Conservation (phyloP, 1,284 basidiomycete species). For the Calocybe gambosa region DNA sequence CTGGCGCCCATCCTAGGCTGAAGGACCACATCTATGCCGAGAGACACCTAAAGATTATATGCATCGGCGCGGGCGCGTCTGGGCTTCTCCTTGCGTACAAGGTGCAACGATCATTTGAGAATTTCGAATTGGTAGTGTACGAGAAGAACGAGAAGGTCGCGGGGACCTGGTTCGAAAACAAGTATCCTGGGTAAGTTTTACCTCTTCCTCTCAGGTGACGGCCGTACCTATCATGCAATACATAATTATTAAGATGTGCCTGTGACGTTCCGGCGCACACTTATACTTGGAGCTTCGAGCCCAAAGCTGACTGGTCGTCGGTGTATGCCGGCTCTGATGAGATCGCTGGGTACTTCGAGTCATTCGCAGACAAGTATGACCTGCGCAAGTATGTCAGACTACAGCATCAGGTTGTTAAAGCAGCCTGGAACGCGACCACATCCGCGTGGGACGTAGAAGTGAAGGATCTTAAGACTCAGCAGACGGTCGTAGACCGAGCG, state of each 20-base stretch:
- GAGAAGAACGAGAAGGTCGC: constrained; percentile 25
- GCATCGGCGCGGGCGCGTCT: constrained; percentile 28
- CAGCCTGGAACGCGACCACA: constrained; percentile 24
- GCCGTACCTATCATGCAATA: not conserved
- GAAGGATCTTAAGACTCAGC: constrained; percentile 18
- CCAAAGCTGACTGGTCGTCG: constrained; percentile 23
- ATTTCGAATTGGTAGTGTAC: constrained; percentile 25
- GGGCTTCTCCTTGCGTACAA: constrained; percentile 29
- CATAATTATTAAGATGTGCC: constrained; percentile 20
- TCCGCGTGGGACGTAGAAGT: constrained; percentile 25
- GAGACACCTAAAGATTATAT: constrained; percentile 23
- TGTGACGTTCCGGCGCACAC: constrained; percentile 26
- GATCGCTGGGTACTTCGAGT: constrained; percentile 24
- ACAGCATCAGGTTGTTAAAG: constrained; percentile 22
- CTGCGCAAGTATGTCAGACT: constrained; percentile 26
- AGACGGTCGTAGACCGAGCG: constrained; percentile 20
- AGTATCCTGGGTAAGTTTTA: constrained; percentile 1
- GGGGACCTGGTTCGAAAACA: constrained; percentile 31
- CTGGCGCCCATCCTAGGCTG: constrained; percentile 6
- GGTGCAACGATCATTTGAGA: constrained; percentile 27
- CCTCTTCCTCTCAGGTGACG: constrained; percentile 8
- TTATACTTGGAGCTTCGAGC: constrained; percentile 27
- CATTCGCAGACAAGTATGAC: constrained; percentile 23
- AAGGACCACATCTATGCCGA: constrained; percentile 22
- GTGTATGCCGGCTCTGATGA: constrained; percentile 25